Base-by-base conservation (phyloP, 768 basidiomycete species). In the Imleria badia region DNA sequence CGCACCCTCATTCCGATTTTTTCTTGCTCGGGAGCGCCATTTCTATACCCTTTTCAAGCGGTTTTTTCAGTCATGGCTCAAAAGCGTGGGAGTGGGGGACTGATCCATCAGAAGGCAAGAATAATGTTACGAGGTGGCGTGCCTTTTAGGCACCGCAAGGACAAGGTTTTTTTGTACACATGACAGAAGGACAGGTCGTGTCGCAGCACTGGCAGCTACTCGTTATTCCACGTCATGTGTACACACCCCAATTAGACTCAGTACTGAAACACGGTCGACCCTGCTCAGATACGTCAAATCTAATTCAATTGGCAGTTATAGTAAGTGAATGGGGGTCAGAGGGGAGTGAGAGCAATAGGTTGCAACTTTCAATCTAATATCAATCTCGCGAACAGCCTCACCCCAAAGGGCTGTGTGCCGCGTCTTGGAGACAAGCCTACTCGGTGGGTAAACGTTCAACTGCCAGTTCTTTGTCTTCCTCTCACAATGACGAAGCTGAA, bases 131-230 rank as follows among this genome's bases (percentile, higher is more conserved):
- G 63, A 39, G 29, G 34, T 31, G 45, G 50, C 46, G 66, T 67
- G 48, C 62, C 60, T 67, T 41, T 34, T 56, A 48, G 59, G 65
- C 67, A 67, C 66, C 48, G 65, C 66, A 68, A 68, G 66, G 66
- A 63, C 61, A 66, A 66, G 61, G 61, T 68, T 67, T 67, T 68
- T 67, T 67, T 40, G 48, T 45, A 23, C 17, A 39, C 33, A 17
- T 38, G 39, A 45, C n/a, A n/a, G 48, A 34, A 39, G 34, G 44
- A 55, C 59, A 56, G 52, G 41, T 47, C 51, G 50, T 51, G 59
- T 43, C 22, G 50, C 48, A 50, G 20, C 30, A 47, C 48, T 23
- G 22, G 6, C 10, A 6, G 17, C n/a, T 26, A 15, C 3, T 12
- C 4, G 26, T n/a, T 38, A 20, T 34, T 45, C 38, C 34, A 44